Conservation (phyloP, 768 basidiomycete species). For the Omphalotus guepiniiformis region DNA sequence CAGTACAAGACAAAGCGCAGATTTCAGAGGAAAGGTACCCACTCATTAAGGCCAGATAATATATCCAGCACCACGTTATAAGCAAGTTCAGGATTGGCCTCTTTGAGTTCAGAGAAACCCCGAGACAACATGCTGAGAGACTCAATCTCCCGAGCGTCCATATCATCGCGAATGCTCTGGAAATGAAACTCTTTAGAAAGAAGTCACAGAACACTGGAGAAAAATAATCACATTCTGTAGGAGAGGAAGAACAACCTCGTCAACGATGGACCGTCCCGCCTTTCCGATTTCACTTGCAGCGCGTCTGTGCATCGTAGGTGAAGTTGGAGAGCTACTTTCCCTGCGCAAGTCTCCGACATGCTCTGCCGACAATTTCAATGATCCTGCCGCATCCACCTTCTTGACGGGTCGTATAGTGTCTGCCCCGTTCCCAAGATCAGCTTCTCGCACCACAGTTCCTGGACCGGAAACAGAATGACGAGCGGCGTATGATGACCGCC, state of each 20-base stretch:
- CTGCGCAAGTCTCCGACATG: conserved; percentile 70
- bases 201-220: conserved; percentile 6
- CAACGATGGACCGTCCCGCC: conserved; percentile 67
- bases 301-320: conserved; percentile 47
- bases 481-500: conserved; percentile 77
- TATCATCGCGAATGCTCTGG: conserved; percentile 74
- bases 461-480: conserved; percentile 55
- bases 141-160: conserved; percentile 86
- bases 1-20: conserved; percentile 8
- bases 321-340: conserved; percentile 42
- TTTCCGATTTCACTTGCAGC: conserved; percentile 53
- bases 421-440: conserved; percentile 81
- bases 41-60: conserved; percentile 89
- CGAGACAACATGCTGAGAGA: conserved; percentile 85
- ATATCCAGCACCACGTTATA: conserved; percentile 89
- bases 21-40: conserved; percentile 26
- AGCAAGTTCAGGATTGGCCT: conserved; percentile 78
- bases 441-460: conserved; percentile 75
- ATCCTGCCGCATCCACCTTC: conserved; percentile 79
- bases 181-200: conserved; percentile 4
- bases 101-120: conserved; percentile 84
- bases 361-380: conserved; percentile 72
- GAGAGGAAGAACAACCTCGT: conserved; percentile 81
- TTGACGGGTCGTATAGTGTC: conserved; percentile 93
- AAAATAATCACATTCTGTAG: conserved; percentile 58